Base-by-base conservation (phyloP, 2,329 filamentous ascomycete genomes). In the Gyromitra esculenta region DNA sequence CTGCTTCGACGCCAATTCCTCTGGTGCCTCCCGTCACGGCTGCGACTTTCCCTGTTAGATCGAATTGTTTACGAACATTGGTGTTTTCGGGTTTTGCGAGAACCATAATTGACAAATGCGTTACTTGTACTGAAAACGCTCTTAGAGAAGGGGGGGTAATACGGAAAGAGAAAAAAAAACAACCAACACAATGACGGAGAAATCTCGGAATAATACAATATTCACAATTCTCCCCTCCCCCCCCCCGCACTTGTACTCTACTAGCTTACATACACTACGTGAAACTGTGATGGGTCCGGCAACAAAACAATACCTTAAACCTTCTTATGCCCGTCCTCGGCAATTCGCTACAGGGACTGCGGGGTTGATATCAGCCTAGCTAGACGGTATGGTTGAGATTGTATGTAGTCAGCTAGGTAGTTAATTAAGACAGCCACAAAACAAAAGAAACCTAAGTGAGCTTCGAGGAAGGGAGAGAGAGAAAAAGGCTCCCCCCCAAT, bases 31-130 rank as follows among this genome's bases (percentile, higher is more conserved):
- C 72, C 18, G 72, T 75, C 48, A 75, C 65, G 25, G 66, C 72
- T 41, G 72, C 72, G 15, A 75, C 72, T 41, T 71, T 75, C 35
- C 72, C 72, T 9, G 66, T 65, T 7, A 75, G 41, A 18, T 71
- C 59, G 50, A 75, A 75, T 37, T 64, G 65, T n/a, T 75, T 71
- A 21, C 39, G 72, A 15, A 75, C 72, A 52, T 70, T 70, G 35
- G 50, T 75, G 31, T 75, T 71, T 65, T 70, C 31, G 18, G 72
- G 72, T 31, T 75, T 75, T 60, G 72, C 65, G 39, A 75, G 72
- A 50, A 75, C 72, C 72, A 75, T 75, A 4, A 31, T 31, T 31
- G 25, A 31, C 25, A 31, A 31, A 31, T 31, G 2, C 25, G 25
- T 31, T 31, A 31, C 25, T 31, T 31, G 25, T 31, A 31, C 25